phyloP scores from a whole-genome alignment of 257 asterid genomes.

The Scutellaria minor region DNA sequence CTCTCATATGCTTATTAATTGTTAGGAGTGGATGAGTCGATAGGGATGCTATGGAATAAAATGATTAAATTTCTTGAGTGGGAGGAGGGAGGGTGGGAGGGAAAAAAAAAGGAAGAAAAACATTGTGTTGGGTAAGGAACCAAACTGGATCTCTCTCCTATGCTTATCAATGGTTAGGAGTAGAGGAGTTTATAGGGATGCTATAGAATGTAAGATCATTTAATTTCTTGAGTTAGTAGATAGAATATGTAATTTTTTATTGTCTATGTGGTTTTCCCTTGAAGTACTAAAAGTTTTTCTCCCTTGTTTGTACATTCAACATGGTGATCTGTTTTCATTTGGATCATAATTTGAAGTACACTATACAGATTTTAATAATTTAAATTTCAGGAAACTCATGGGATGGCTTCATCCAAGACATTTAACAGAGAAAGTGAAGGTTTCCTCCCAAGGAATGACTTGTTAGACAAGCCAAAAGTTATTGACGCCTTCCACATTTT shows the following conservation, averaged over 20 bases:
- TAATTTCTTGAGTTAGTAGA: constrained; percentile 23
- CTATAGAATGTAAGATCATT: not conserved
- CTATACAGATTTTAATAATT: constrained; percentile 29
- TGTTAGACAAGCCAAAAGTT: constrained; percentile 58
- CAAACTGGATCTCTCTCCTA: constrained; percentile 4
- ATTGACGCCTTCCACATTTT: constrained; percentile 80
- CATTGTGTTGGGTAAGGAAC: not conserved
- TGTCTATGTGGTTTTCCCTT: constrained; percentile 18
- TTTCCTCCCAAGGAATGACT: constrained; percentile 43
- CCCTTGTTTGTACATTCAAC: constrained; percentile 1
- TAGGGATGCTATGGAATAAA: constrained; percentile 16
- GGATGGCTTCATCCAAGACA: constrained; percentile 51
- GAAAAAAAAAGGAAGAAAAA: not conserved
- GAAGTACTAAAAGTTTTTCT: not conserved
- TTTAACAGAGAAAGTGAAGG: constrained; percentile 53
- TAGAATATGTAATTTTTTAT: constrained; percentile 7
- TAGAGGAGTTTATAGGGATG: constrained; percentile 24
- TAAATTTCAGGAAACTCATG: constrained; percentile 54
- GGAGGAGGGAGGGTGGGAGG: not conserved
- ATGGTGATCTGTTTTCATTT: not conserved
- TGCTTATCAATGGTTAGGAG: constrained; percentile 16
- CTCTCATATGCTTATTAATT: constrained; percentile 15
- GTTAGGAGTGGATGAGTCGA: constrained; percentile 21
- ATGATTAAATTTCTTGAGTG: constrained; percentile 18
- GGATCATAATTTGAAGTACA: not conserved